Conservation (phyloP, 2,329 filamentous ascomycete species). For the Parastagonospora avenae region DNA sequence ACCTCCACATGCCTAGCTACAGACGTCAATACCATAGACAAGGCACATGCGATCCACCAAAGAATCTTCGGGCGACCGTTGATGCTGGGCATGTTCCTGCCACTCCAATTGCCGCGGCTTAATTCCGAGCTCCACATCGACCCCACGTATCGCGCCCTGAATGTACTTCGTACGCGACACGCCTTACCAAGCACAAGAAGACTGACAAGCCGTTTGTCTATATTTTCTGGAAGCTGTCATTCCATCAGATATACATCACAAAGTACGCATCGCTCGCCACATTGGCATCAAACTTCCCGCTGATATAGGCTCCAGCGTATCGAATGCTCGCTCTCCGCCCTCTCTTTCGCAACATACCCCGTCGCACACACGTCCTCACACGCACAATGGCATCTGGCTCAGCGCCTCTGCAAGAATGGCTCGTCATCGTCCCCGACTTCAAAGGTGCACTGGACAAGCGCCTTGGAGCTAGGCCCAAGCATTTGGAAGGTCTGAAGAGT, state of each 20-base stretch:
- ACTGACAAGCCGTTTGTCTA: too few species aligned
- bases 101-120: constrained; percentile 10
- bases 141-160: constrained; percentile 6
- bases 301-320: neutral
- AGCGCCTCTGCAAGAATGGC: constrained; percentile 52
- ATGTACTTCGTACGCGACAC: neutral
- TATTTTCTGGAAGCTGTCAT: too few species aligned
- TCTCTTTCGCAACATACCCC: neutral
- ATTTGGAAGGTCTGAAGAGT: constrained; percentile 36
- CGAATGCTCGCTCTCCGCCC: constrained; percentile 13
- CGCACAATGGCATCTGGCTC: constrained; percentile 31
- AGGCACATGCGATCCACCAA: too few species aligned
- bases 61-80: too few species aligned
- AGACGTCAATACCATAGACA: too few species aligned
- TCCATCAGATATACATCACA: neutral
- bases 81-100: neutral
- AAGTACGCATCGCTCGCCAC: neutral
- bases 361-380: neutral
- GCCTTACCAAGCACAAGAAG: constrained; percentile 2
- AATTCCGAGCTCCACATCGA: constrained; percentile 11
- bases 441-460: constrained; percentile 49
- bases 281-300: neutral
- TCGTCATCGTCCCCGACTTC: constrained; percentile 56
- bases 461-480: constrained; percentile 48
- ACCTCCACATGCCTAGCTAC: too few species aligned